Evolutionary conservation across 2,329 filamentous ascomycete genomes (phyloP), one percentile per base, ranked within the genome.

Genomic region (Chaetomium globosum): DNA sequence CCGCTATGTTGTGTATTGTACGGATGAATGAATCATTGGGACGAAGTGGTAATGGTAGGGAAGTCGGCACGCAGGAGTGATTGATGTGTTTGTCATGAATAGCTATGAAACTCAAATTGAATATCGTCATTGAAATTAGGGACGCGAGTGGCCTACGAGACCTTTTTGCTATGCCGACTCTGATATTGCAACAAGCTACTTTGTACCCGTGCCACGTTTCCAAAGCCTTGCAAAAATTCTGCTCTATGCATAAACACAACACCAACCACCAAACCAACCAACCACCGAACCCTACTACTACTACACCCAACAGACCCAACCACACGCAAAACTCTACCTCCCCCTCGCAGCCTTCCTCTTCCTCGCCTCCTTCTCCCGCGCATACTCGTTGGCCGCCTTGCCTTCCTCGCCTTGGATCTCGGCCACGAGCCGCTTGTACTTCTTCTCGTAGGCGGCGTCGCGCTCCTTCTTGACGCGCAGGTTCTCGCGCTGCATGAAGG

Each of bases 391-490:
- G 52, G 87, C 84, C 77, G 95, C 93, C 65, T 84, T 82, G 1
- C 94, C 94, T 77, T 97, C 95, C 80, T 97, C 90, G 71, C 90
- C 92, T 80, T 99, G 94, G 73, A 99, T 97, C 84, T 97, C 93
- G 10, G 93, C 91, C 71, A 98, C 87, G 67, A 99, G 82, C 70
- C 90, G 87, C 83, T 90, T 91, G 82, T 94, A 96, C 85, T 98
- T 98, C 83, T 91, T 91, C 83, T 98, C 94, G 82, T 99, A 98
- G 70, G 91, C 93, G 65, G 86, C 87, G 81, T 98, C 95, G 80
- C 87, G 89, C 80, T 91, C 91, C 84, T 93, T 97, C 88, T 98
- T 98, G 81, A 96, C 84, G 73, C 87, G 86, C 73, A 99, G 82
- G 78, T 91, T 91, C 84, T 97, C 93, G 71, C 94, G 85, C 39